Evolutionary conservation across 495 filamentous ascomycete genomes (phyloP).

Genomic region (Arthonia radiata): DNA sequence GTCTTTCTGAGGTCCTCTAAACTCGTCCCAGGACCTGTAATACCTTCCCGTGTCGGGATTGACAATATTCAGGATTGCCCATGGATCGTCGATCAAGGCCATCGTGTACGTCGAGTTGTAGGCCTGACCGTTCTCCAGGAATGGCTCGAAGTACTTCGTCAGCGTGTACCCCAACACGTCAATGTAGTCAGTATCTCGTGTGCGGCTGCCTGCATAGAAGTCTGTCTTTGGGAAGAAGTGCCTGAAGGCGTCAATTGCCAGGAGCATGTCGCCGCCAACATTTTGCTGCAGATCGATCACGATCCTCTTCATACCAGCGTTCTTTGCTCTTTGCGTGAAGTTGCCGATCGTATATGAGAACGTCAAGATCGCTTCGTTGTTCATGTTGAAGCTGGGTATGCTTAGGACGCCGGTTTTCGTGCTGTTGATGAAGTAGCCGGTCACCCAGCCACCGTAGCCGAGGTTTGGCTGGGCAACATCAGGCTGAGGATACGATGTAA

Average conservation of each 20-base stretch:
- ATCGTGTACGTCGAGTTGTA: no score
- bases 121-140: neutral
- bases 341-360: slow-evolving; percentile 16
- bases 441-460: slow-evolving; percentile 8
- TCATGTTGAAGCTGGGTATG: slow-evolving; percentile 21
- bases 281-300: slow-evolving; percentile 31
- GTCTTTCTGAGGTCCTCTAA: slow-evolving; percentile 20
- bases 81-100: no score
- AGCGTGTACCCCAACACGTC: slow-evolving; percentile 3
- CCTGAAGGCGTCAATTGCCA: slow-evolving; percentile 24
- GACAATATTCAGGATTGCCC: slow-evolving; percentile 17
- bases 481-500: slow-evolving; percentile 6
- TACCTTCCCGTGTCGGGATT: slow-evolving; percentile 19
- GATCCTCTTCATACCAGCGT: slow-evolving; percentile 16
- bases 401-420: slow-evolving; percentile 20
- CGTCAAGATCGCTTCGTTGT: slow-evolving; percentile 9
- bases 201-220: slow-evolving; percentile 5
- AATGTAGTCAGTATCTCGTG: slow-evolving; percentile 2
- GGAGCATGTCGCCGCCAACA: slow-evolving; percentile 20
- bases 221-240: slow-evolving; percentile 6
- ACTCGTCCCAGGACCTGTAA: slow-evolving; percentile 28
- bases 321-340: slow-evolving; percentile 17
- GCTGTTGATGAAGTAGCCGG: slow-evolving; percentile 21
- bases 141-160: slow-evolving; percentile 2
- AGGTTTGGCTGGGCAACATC: slow-evolving; percentile 14